Base-by-base conservation (phyloP, 768 basidiomycete species). In the Hericium rajendrae region DNA sequence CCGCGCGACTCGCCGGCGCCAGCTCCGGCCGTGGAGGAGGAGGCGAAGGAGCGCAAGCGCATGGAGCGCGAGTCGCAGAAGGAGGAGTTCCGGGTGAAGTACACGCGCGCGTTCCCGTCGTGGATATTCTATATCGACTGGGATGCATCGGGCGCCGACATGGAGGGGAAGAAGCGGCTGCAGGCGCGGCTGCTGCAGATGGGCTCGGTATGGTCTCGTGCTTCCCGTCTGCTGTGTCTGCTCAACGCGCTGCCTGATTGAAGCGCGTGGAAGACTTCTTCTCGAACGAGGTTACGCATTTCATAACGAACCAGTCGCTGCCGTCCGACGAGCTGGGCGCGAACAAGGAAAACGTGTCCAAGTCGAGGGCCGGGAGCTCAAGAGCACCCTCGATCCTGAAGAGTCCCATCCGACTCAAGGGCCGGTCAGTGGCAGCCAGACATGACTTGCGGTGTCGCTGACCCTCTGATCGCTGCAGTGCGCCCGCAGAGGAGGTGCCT, bases 241-340 rank as follows among this genome's bases (percentile, higher is more conserved):
- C 46, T 6, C 54, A 55, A 48, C n/a, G 15, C 43, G 51, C 48
- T 53, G 18, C 58, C 16, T 24, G 16, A 9, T 32, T 8, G 38
- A 65, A 98, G 97, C 77, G 76, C 56, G 80, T 92, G 56, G 91
- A 95, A 52, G 80, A 84, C 59, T 97, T 97, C 77, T 94, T 97
- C 70, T 91, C 88, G 32, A 83, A 78, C 51, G 78, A 83, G 51
- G 53, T 95, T 24, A 94, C 93, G 0, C 95, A 98, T 72, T 78
- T 97, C 60, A 85, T 95, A 67, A 89, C 88, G 54, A 79, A 87
- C 64, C 75, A 76, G 55, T 67, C 73, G 38, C 60, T 71, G 6
- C 65, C 43, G 55, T 69, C 51, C 59, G 71, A 57, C 26, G 71
- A 74, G 18, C 71, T 70, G 58, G 58, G 66, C 59, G 57, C 73